Evolutionary conservation across 192 early-diverging fungal species (phyloP).

Genomic region (Mortierella alpina): DNA sequence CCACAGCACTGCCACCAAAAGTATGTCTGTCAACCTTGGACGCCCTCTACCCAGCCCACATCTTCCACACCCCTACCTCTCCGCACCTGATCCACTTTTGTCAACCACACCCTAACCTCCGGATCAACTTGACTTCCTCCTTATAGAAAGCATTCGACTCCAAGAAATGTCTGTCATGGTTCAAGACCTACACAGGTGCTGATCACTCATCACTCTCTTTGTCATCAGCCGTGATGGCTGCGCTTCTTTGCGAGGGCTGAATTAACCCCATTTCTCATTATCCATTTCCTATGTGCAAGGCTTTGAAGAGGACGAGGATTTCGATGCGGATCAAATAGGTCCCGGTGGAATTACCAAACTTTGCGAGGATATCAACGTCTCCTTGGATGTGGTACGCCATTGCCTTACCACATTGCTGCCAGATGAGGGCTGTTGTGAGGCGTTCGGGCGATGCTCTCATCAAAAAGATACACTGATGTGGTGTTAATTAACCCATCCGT

Average conservation of each 20-base stretch:
- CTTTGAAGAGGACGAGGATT: conserved; percentile 42
- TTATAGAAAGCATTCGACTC: conserved; percentile 31
- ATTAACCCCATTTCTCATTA: background rate
- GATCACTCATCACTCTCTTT: background rate
- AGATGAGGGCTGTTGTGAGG: no score
- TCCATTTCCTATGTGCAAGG: conserved; percentile 5
- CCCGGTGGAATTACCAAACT: conserved; percentile 45
- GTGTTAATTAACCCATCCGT: background rate
- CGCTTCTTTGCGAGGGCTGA: background rate
- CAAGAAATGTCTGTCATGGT: conserved; percentile 27
- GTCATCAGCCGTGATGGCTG: no score
- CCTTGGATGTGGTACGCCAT: conserved; percentile 35
- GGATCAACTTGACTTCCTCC: no score
- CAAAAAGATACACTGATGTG: no score
- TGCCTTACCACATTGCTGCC: conserved; percentile 9
- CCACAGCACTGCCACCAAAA: conserved; percentile 11
- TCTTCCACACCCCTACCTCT: background rate
- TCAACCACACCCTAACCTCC: conserved; percentile 6
- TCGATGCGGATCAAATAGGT: conserved; percentile 39
- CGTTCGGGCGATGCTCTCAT: no score
- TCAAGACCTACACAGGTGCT: conserved; percentile 45
- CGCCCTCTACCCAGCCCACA: background rate
- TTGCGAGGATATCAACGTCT: conserved; percentile 45
- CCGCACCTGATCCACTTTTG: background rate
- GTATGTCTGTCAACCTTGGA: conserved; percentile 14